Percentiles rank a stretch among this genome's conserved stretches.
Evolutionary conservation across 768 basidiomycete species (phyloP).

Genomic region (Russula brevipes): DNA sequence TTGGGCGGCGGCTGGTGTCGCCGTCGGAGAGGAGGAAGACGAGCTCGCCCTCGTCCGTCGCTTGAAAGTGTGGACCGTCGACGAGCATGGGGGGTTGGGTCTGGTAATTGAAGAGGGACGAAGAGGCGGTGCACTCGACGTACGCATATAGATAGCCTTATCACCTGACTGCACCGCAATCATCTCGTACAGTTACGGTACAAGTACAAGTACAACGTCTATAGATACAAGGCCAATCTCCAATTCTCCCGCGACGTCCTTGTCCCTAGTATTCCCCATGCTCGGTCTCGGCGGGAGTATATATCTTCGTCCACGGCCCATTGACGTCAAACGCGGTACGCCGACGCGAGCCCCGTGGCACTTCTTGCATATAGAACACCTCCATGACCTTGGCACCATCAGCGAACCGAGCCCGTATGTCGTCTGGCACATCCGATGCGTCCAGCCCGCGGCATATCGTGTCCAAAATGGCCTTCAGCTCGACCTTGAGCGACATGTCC

Average conservation of each 20-base stretch:
- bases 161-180: background rate
- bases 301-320: conserved; percentile 11
- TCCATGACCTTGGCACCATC: conserved; percentile 2
- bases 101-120: background rate
- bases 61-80: conserved; percentile 7
- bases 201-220: too few relatives aligned
- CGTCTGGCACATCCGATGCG: background rate
- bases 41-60: conserved; percentile 10
- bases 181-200: too few relatives aligned
- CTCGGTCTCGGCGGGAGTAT: background rate
- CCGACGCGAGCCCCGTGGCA: background rate
- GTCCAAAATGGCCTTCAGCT: conserved; percentile 13
- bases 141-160: background rate
- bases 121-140: too few relatives aligned
- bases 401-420: conserved; percentile 5
- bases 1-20: conserved; percentile 13
- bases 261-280: background rate
- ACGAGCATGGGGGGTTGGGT: background rate
- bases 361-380: background rate
- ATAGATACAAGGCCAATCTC: too few relatives aligned
- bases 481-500: background rate
- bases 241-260: background rate
- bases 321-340: background rate
- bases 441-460: conserved; percentile 7
- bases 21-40: conserved; percentile 10